Evolutionary conservation across 1,284 basidiomycete species (phyloP), one percentile per base, ranked within the genome.

Genomic region (Thecaphora frezii): DNA sequence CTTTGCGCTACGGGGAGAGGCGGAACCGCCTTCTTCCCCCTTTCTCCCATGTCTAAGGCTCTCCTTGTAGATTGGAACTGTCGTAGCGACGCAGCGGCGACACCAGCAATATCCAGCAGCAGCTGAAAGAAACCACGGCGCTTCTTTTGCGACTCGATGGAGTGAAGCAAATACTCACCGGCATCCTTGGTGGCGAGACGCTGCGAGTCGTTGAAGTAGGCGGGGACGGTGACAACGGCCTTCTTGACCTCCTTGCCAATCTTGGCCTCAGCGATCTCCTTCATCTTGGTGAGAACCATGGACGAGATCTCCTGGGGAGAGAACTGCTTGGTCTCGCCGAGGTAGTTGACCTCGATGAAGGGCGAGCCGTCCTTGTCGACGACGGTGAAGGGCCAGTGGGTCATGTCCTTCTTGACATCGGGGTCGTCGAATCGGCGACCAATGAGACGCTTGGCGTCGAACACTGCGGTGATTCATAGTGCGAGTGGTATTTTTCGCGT

Each of bases 271-370:
- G 85, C 84, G 74, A 83, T 85, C 81, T 86, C 94, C 87, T 94
- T 97, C 91, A 98, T 97, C 85, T 97, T 98, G 76, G 85, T 85
- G 74, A 98, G 87, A 73, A 98, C 93, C 94, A 98, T 97, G 69
- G 94, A 88, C 19, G 94, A 97, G 81, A 98, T 94, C 80, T 86
- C 84, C 80, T 85, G 83, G 56, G 85, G 85, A 51, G 83, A 83
- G 81, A 86, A 86, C 59, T 81, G 80, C 83, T 85, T 86, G 69
- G 78, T 81, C 82, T 86, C 84, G 65, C 81, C 81, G 66, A 84
- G 82, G 82, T 86, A 86, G 66, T 84, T 81, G 71, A 86, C 85
- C 59, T 74, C 60, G 71, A 85, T 82, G 81, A 82, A 82, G 57
- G 84, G 84, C 51, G 82, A 82, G 64, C 84, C 84, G 66, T 83